Percentiles rank a stretch among this genome's conserved stretches.
These are phyloP conservation scores for Fusarium luffae DNA, from an alignment of 2,329 filamentous ascomycete genomes.

Conservation along the genomic window DNA sequence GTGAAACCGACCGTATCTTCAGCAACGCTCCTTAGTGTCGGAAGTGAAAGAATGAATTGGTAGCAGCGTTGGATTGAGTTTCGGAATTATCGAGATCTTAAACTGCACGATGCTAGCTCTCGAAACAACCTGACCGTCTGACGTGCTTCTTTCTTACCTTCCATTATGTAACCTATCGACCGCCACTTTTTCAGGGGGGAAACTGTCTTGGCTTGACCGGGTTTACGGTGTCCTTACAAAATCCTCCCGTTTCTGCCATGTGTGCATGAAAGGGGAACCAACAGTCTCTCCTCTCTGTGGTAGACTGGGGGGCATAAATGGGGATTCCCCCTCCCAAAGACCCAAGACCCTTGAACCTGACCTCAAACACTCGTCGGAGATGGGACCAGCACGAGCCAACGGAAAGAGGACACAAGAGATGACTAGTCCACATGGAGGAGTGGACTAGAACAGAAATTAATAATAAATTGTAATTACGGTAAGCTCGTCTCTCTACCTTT, in stretches of 20 bases:
- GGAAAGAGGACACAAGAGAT: slow-evolving; percentile 7
- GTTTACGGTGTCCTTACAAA: slow-evolving; percentile 16
- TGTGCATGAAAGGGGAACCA: slow-evolving; percentile 7
- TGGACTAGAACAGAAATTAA: neutral
- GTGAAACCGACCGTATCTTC: neutral
- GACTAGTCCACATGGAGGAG: slow-evolving; percentile 16
- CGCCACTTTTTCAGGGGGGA: neutral
- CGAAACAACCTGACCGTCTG: neutral
- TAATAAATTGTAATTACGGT: slow-evolving; percentile 3
- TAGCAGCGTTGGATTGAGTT: slow-evolving; percentile 13
- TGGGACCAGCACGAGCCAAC: slow-evolving; percentile 25
- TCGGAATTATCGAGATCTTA: slow-evolving; percentile 19
- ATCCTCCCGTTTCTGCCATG: slow-evolving; percentile 5
- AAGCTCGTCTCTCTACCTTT: slow-evolving; percentile 17
- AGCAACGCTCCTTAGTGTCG: neutral
- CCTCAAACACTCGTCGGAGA: slow-evolving; percentile 9
- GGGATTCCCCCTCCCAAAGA: too few relatives aligned
- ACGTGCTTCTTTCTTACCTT: slow-evolving; percentile 10
- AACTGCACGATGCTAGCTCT: neutral
- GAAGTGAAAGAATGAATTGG: too few relatives aligned
- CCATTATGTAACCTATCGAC: neutral
- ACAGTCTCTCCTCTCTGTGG: neutral
- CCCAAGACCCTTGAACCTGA: neutral
- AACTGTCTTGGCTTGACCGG: neutral
- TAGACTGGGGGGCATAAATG: neutral